A percentile compares a stretch with the other conserved stretches of the same genome.
phyloP scores from a whole-genome alignment of 345 rosid genomes.

The Gossypium longicalyx region DNA sequence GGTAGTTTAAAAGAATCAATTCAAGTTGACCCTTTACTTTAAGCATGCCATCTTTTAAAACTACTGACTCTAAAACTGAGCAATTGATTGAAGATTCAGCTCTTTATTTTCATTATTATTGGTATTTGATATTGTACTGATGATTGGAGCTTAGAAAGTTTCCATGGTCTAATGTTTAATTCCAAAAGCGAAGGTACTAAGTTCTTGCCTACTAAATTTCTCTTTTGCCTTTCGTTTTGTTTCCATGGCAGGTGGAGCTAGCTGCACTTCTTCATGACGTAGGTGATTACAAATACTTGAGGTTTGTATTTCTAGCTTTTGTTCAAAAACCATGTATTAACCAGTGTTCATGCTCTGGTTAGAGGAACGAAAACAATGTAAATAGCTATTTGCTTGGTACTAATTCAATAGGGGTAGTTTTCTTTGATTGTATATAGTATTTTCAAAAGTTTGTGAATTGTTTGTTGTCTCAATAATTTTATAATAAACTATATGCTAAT shows the following conservation, averaged over 20 bases:
- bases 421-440: no score
- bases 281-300: constrained; percentile 80
- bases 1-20: not conserved
- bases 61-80: not conserved
- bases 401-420: no score
- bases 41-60: not conserved
- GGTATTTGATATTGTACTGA: not conserved
- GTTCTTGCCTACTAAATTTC: not conserved
- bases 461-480: no score
- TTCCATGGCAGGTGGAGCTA: constrained; percentile 57
- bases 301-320: constrained; percentile 38
- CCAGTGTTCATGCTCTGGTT: no score
- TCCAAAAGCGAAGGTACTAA: not conserved
- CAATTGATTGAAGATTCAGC: not conserved
- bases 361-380: no score
- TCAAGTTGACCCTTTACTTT: not conserved
- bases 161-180: not conserved
- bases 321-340: not conserved
- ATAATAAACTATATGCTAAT: no score
- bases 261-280: constrained; percentile 92
- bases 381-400: no score
- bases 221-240: constrained; percentile 14
- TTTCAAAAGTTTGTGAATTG: no score
- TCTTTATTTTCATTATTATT: not conserved
- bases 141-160: not conserved